Evolutionary conservation across 176 grass and related monocot species (phyloP), one percentile per base, ranked within the genome.

Genomic region (Otatea glauca): DNA sequence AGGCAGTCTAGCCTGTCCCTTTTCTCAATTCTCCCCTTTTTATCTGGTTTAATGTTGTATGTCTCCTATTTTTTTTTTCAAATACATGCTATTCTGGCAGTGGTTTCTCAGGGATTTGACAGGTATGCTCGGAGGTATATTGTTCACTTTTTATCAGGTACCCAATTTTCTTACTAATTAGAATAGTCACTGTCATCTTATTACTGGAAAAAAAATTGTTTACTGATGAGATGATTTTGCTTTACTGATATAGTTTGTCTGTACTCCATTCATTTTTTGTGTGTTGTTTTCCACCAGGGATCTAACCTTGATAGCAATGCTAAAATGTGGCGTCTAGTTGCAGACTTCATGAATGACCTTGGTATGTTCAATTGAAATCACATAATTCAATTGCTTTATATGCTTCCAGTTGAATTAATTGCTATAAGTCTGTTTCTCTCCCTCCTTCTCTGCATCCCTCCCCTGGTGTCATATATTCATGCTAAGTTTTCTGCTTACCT

Each of bases 141-240:
- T 98, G 44, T 98, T 98, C 86, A 93, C 96, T 25, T 98, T 95
- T 83, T 98, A 95, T 88, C 93, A 98, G 93, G 96, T 98, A 92
- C 15, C 9, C 10, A 43, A 9, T 50, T 73, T 47, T 83, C 42
- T 88, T 65, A 49, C 37, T 53, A 49, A 77, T 58, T 68, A 29
- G 4, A 15, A 38, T 74, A 67, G 48, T 27, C 48, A 27, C n/a
- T 84, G 14, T 59, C 47, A 74, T 84, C n/a, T 68, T 67, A 61
- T 8, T 68, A 39, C 60, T 41, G 4, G 25, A 8, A 51, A 58
- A 58, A 25, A 6, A 9, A 9, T 77, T 78, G 6, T 73, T 73
- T 50, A 73, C 70, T 51, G 70, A 51, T 18, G 44, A 82, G 12
- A 83, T 49, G 20, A 81, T 45, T 37, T 84, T 68, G 10, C 24